Percentiles rank a stretch among this genome's conserved stretches.
Evolutionary conservation across 2,329 filamentous ascomycete genomes (phyloP).

Genomic region (Hymenoscyphus fructigenus): DNA sequence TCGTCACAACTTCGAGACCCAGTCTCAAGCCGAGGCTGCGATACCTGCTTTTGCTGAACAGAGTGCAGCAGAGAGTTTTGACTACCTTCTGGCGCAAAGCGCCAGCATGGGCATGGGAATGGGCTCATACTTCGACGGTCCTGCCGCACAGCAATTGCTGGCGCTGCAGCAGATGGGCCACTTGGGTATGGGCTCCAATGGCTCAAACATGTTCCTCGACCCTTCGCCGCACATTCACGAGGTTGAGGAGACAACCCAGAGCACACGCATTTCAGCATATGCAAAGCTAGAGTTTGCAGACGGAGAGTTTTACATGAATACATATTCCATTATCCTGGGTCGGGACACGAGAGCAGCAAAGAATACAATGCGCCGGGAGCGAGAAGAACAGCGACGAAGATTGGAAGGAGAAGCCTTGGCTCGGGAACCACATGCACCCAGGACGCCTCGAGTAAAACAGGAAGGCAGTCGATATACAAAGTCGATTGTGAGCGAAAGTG

Average conservation of each 20-base stretch:
- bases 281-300: constrained; percentile 69
- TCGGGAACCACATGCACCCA: constrained; percentile 45
- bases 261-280: constrained; percentile 43
- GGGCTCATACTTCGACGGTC: not conserved
- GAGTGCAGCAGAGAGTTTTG: not conserved
- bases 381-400: constrained; percentile 46
- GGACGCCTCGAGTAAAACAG: constrained; percentile 45
- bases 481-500: constrained; percentile 68
- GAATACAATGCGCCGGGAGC: constrained; percentile 47
- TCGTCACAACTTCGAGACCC: constrained; percentile 1
- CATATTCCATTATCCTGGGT: constrained; percentile 69
- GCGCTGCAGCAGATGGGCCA: constrained; percentile 3
- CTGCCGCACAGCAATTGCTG: not conserved
- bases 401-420: constrained; percentile 48
- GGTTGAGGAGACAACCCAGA: constrained; percentile 4
- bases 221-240: constrained; percentile 21
- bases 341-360: constrained; percentile 65
- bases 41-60: not conserved
- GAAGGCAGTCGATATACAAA: constrained; percentile 44
- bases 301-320: constrained; percentile 77
- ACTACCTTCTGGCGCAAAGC: not conserved
- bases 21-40: not conserved
- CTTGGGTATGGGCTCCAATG: not conserved
- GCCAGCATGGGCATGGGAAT: not conserved
- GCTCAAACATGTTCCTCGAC: constrained; percentile 15